phyloP scores from a whole-genome alignment of 1,139 yeast genomes.

The Candida pseudoviswanathii region DNA sequence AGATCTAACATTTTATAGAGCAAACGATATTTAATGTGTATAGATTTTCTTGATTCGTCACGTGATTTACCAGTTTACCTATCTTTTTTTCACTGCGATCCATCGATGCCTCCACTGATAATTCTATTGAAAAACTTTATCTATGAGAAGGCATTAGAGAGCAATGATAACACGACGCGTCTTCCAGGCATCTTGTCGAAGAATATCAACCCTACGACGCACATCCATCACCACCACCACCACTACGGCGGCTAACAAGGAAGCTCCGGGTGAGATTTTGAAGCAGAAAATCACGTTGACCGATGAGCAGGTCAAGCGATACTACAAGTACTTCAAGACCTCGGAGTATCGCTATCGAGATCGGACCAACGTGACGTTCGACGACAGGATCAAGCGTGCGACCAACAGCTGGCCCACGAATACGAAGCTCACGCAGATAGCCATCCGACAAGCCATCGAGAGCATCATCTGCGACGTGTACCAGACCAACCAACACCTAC shows the following conservation, averaged over 20 bases:
- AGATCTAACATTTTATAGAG: background rate
- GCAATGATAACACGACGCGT: background rate
- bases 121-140: too few species aligned
- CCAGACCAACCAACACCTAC: background rate
- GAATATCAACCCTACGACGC: background rate
- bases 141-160: too few species aligned
- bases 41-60: too few species aligned
- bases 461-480: background rate
- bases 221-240: background rate
- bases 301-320: constrained; percentile 1
- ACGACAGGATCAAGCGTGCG: too few species aligned
- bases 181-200: background rate
- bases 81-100: too few species aligned
- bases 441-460: background rate
- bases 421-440: background rate
- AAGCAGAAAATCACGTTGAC: background rate
- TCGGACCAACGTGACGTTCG: too few species aligned
- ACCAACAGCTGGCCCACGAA: background rate
- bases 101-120: too few species aligned
- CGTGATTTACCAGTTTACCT: background rate
- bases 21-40: background rate
- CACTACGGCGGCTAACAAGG: background rate
- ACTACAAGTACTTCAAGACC: constrained; percentile 1
- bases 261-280: background rate
- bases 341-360: background rate